phyloP scores from a whole-genome alignment of 2,329 filamentous ascomycete genomes.

The Diplodia corticola region DNA sequence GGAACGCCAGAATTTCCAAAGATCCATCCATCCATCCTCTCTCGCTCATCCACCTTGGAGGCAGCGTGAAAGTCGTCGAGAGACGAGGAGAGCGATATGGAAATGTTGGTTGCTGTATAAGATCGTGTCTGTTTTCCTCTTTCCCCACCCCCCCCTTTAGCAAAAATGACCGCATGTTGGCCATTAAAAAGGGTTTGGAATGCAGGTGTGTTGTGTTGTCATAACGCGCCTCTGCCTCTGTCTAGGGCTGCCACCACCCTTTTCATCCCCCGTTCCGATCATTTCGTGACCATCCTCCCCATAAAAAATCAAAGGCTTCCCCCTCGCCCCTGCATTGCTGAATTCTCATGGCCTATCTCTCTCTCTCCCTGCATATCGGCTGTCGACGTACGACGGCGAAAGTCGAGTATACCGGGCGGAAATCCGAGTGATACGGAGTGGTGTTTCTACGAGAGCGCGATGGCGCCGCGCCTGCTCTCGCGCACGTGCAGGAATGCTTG shows the following conservation, averaged over 20 bases:
- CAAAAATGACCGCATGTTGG: not conserved
- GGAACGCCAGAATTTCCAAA: constrained; percentile 14
- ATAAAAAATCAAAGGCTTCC: not conserved
- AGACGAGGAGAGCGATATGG: not conserved
- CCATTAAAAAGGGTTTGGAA: not conserved
- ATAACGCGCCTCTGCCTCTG: not conserved
- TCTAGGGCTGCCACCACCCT: not conserved
- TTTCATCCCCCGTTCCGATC: not conserved
- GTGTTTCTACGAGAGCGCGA: constrained; percentile 62
- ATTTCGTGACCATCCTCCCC: not conserved
- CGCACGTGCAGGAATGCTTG: constrained; percentile 85
- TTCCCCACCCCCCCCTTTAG: not conserved
- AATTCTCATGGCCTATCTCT: not conserved
- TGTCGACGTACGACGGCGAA: not conserved
- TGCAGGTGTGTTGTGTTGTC: not conserved
- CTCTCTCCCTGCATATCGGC: not conserved
- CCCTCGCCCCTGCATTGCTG: not conserved
- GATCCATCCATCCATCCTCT: not conserved
- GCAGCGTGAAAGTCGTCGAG: not conserved
- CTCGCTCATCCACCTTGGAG: not conserved
- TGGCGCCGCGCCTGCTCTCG: constrained; percentile 79
- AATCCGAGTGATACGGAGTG: not conserved
- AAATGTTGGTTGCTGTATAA: not conserved
- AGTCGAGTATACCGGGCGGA: not conserved
- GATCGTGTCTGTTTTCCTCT: not conserved